Percentiles rank a stretch among this genome's conserved stretches.
Conservation (phyloP, 129 eudicot genomes). For the Artemisia annua region DNA sequence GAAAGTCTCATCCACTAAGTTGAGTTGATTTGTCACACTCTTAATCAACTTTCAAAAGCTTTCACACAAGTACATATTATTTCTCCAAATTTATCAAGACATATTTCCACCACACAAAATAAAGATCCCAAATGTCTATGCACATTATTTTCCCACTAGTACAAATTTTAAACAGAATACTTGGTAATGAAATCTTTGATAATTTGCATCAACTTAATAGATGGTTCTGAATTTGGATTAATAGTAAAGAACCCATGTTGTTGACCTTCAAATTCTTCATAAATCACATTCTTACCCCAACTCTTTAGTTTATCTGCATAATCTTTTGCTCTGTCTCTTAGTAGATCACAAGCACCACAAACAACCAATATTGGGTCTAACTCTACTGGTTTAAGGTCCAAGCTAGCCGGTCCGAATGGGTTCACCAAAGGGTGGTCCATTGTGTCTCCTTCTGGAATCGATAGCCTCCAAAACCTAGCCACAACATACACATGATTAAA, state of each 20-base stretch:
- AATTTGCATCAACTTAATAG: slow-evolving; percentile 46
- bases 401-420: slow-evolving; percentile 74
- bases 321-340: slow-evolving; percentile 59
- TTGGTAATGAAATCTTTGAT: slow-evolving; percentile 47
- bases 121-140: background rate
- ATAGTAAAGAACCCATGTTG: slow-evolving; percentile 79
- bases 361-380: slow-evolving; percentile 65
- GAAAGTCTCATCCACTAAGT: too few species aligned
- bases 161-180: slow-evolving; percentile 27
- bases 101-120: background rate
- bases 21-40: background rate
- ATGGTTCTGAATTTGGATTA: slow-evolving; percentile 47
- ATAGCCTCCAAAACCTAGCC: slow-evolving; percentile 75
- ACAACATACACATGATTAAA: background rate
- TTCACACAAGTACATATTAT: background rate
- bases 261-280: slow-evolving; percentile 71
- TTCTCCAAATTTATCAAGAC: background rate
- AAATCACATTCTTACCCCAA: slow-evolving; percentile 59
- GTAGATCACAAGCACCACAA: slow-evolving; percentile 58
- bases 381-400: slow-evolving; percentile 39
- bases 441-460: slow-evolving; percentile 61
- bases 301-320: slow-evolving; percentile 46
- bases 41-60: background rate
- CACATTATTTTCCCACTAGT: background rate
- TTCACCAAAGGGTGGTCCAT: slow-evolving; percentile 68